These are phyloP conservation scores for Paratinospora sagittata DNA, from an alignment of 164 flowering plant genomes.

Conservation along the genomic window DNA sequence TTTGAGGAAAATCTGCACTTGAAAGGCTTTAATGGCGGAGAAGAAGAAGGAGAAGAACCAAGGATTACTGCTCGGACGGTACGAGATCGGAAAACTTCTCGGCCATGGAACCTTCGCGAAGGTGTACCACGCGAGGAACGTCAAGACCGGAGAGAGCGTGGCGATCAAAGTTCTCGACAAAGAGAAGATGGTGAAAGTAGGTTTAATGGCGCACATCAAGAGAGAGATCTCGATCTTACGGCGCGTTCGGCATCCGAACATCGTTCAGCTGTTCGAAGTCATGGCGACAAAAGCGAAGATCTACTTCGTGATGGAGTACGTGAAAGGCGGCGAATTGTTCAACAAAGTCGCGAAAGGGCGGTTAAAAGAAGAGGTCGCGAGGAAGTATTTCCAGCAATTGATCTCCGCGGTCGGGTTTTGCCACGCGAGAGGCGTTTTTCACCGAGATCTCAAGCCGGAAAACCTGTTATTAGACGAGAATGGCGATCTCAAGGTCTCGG, in stretches of 20 bases:
- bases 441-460: slow-evolving; percentile 75
- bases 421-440: slow-evolving; percentile 71
- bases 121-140: slow-evolving; percentile 58
- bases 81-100: slow-evolving; percentile 62
- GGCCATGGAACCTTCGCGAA: slow-evolving; percentile 76
- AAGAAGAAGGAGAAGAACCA: slow-evolving; percentile 22
- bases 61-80: slow-evolving; percentile 43
- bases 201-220: slow-evolving; percentile 59
- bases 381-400: slow-evolving; percentile 70
- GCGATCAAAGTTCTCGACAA: slow-evolving; percentile 79
- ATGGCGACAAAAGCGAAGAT: slow-evolving; percentile 83
- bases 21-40: not conserved
- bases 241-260: slow-evolving; percentile 71
- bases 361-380: slow-evolving; percentile 54
- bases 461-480: slow-evolving; percentile 62
- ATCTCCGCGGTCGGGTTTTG: slow-evolving; percentile 74
- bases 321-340: slow-evolving; percentile 72
- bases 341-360: slow-evolving; percentile 72
- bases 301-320: slow-evolving; percentile 77
- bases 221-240: slow-evolving; percentile 75
- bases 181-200: slow-evolving; percentile 64
- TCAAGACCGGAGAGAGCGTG: slow-evolving; percentile 43
- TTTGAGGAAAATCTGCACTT: not conserved
- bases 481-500: slow-evolving; percentile 65
- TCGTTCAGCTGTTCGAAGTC: slow-evolving; percentile 69